Conservation (phyloP, 371 early-diverging fungal genomes). For the Mortierella polycephala region DNA sequence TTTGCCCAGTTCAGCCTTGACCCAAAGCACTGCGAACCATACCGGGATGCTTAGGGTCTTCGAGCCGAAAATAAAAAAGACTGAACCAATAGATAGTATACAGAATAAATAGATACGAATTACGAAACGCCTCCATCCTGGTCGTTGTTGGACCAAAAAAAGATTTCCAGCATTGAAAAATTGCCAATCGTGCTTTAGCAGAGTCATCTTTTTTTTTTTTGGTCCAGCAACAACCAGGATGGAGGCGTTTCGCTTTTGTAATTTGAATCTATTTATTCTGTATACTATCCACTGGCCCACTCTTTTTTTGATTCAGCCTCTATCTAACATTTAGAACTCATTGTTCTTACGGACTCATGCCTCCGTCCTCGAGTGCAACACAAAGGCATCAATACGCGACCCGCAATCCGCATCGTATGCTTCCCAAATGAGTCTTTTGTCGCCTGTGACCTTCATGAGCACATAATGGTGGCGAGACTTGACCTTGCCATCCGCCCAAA, state of each 20-base stretch:
- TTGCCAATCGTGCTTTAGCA: no score
- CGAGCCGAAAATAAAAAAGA: no score
- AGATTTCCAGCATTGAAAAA: background rate
- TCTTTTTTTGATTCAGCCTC: background rate
- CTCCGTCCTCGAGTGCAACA: conserved; percentile 44
- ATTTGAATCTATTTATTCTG: no score
- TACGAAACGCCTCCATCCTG: no score
- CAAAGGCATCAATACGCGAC: conserved; percentile 50
- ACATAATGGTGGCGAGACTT: conserved; percentile 48
- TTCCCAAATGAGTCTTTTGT: conserved; percentile 52
- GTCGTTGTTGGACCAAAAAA: no score
- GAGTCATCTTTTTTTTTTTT: background rate
- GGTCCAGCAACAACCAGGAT: background rate
- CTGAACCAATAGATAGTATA: no score
- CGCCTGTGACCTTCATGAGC: conserved; percentile 52
- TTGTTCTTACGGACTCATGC: background rate
- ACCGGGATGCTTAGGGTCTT: no score
- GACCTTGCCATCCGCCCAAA: conserved; percentile 39
- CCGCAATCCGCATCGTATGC: conserved; percentile 53
- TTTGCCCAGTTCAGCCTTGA: no score
- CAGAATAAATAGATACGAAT: no score
- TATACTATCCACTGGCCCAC: background rate
- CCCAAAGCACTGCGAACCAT: no score
- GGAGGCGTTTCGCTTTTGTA: no score
- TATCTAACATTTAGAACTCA: background rate